Percentiles rank a stretch among this genome's conserved stretches.
These are phyloP conservation scores for Plasmodium gonderi DNA, from an alignment of 169 alveolate genomes.

Conservation along the genomic window DNA sequence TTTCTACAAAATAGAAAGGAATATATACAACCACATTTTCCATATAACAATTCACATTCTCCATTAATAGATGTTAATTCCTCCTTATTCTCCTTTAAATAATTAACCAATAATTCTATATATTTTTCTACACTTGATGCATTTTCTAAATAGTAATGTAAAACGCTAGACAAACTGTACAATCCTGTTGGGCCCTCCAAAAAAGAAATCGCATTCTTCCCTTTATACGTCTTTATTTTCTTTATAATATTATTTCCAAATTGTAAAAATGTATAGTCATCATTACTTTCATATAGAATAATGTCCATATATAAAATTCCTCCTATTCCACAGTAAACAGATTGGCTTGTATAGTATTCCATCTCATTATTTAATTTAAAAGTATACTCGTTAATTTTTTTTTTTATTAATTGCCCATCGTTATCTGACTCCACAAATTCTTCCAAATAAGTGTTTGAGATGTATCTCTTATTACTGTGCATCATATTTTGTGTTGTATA, in stretches of 20 bases:
- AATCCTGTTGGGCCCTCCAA: constrained; percentile 41
- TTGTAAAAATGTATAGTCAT: constrained; percentile 22
- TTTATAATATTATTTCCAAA: constrained; percentile 24
- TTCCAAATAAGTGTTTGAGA: constrained; percentile 15
- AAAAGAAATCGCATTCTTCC: constrained; percentile 21
- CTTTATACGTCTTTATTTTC: neutral
- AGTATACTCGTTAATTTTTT: constrained; percentile 26
- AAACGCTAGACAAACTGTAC: constrained; percentile 20
- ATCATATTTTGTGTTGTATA: neutral
- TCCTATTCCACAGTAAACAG: constrained; percentile 60
- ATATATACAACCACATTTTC: constrained; percentile 67
- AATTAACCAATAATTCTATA: constrained; percentile 20
- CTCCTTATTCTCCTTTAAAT: constrained; percentile 8
- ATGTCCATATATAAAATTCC: constrained; percentile 65
- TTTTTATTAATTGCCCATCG: constrained; percentile 8
- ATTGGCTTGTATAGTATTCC: constrained; percentile 7
- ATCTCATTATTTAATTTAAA: constrained; percentile 13
- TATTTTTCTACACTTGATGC: neutral
- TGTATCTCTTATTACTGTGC: constrained; percentile 7
- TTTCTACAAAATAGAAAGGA: constrained; percentile 60
- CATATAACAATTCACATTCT: constrained; percentile 69
- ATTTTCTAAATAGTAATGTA: constrained; percentile 55
- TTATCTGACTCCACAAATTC: constrained; percentile 28
- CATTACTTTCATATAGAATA: constrained; percentile 25
- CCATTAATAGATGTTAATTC: constrained; percentile 14